A percentile compares a stretch with the other conserved stretches of the same genome.
Evolutionary conservation across 2,329 filamentous ascomycete genomes (phyloP).

Genomic region (Celoporthe dispersa): DNA sequence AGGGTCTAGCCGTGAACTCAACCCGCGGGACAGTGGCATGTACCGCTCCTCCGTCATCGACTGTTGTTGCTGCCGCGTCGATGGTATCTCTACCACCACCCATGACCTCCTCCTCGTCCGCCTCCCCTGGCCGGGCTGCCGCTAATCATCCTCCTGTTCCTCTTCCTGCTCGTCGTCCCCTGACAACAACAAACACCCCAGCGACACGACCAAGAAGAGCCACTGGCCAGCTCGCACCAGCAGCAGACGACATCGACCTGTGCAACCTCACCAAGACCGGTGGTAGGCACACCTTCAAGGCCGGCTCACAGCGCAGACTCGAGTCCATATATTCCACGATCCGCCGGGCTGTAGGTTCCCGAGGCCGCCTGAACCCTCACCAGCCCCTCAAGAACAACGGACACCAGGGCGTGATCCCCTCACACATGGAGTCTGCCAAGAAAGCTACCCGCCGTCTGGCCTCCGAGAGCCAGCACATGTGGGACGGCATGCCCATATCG

Average conservation of each 20-base stretch:
- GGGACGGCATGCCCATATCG: conserved; percentile 29
- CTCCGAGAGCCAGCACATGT: conserved; percentile 19
- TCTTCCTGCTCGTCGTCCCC: background rate
- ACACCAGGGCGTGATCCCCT: conserved; percentile 27
- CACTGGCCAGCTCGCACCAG: conserved; percentile 1
- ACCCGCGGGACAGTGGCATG: conserved; percentile 29
- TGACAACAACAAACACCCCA: conserved; percentile 3
- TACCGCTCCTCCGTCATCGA: conserved; percentile 16
- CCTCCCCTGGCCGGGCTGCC: conserved; percentile 3
- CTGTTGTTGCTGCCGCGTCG: background rate
- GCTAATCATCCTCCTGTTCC: conserved; percentile 10
- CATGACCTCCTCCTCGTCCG: background rate
- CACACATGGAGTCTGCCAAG: conserved; percentile 28
- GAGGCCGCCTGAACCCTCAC: conserved; percentile 5
- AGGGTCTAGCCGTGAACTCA: conserved; percentile 40
- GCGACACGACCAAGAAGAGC: background rate
- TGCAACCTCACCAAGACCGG: conserved; percentile 19
- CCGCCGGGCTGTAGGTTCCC: conserved; percentile 35
- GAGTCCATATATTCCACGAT: conserved; percentile 39
- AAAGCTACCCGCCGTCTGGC: conserved; percentile 17
- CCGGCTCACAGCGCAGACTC: conserved; percentile 33
- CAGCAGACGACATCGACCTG: conserved; percentile 21
- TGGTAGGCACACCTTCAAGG: conserved; percentile 34
- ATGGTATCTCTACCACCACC: background rate
- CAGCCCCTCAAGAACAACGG: conserved; percentile 22